These are phyloP conservation scores for Neltuma alba DNA, from an alignment of 306 rosid species.

Conservation along the genomic window DNA sequence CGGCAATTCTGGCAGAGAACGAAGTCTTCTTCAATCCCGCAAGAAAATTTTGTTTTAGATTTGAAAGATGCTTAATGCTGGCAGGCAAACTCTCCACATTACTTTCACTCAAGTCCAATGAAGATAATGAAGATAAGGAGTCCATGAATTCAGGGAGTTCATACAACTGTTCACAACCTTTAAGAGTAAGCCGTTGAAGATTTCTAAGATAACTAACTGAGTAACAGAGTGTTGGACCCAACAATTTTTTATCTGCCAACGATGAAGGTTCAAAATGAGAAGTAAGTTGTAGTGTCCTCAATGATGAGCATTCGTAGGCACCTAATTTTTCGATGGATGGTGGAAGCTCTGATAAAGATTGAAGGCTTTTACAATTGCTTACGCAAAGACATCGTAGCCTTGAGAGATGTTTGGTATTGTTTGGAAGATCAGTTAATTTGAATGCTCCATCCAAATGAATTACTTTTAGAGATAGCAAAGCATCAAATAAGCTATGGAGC, in stretches of 20 bases:
- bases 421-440: neutral
- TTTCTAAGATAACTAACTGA: no score
- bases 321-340: neutral
- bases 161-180: no score
- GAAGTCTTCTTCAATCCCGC: neutral
- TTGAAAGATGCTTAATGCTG: neutral
- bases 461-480: neutral
- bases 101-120: no score
- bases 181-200: no score
- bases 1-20: neutral
- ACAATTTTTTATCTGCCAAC: no score
- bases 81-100: neutral
- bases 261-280: neutral
- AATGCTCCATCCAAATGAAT: neutral
- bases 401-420: neutral
- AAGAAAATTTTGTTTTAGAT: neutral
- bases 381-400: neutral
- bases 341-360: neutral
- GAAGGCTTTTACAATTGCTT: neutral
- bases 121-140: no score
- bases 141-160: no score
- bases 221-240: no score
- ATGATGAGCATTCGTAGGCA: neutral
- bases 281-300: neutral
- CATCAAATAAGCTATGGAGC: neutral